Base-by-base conservation (phyloP, 179 eudicot species). In the Drosera spatulata region DNA sequence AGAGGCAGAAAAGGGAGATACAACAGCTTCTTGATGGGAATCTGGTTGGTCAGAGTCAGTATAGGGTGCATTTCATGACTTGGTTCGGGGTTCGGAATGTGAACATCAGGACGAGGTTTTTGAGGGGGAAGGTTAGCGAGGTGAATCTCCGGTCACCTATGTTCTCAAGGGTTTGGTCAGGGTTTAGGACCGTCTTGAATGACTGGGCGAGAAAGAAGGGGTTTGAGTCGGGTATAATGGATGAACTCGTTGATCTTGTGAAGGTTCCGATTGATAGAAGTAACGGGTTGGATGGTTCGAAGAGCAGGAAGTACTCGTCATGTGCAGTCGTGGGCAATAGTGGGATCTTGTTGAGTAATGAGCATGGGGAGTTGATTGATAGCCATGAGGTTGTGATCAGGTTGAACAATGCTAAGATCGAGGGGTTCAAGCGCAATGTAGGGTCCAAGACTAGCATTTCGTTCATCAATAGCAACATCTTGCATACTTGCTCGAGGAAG, bases 291-390 rank as follows among this genome's bases (percentile, higher is more conserved):
- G 56, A 22, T 44, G 44, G 53, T 0, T 22, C 33, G 33, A 22
- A 1, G 33, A 60, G 13, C 4, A 71, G 39, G 55, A 75, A 67
- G 61, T 88, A 78, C 55, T 74, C 80, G 4, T 71, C 87, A 38
- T 91, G 97, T 71, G 96, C 96, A 52, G 95, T 91, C 2, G 94
- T 91, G 12, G 97, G 96, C 33, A 91, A 88, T 45, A 88, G 96
- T 59, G 97, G 96, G 56, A 91, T 91, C 59, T 68, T 91, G 56
- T 61, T 91, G 68, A 79, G 69, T 10, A 68, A 61, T 10, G 79
- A 82, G 41, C 43, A 78, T 61, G 97, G 97, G 1, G 67, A 60
- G 5, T 41, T 79, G 61, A 91, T 88, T 56, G 96, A 91, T 72
- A 55, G 70, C 10, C 97, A 88, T 56, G 95, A 91, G 62, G 68